Evolutionary conservation across 306 rosid species (phyloP), one percentile per base, ranked within the genome.

Genomic region (barrel medic (Medicago truncatula)): DNA sequence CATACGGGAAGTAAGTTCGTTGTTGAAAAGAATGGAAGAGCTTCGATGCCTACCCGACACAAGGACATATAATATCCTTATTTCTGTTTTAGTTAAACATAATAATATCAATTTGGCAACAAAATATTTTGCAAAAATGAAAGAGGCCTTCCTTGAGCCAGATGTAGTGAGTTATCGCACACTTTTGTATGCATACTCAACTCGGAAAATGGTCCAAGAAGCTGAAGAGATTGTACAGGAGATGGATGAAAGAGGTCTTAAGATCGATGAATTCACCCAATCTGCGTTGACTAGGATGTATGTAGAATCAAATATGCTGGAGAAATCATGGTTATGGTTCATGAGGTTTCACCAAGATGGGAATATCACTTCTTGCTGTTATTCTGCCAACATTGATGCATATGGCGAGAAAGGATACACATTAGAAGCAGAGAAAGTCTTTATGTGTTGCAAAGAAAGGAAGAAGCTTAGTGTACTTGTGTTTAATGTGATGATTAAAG

Each of bases 201-300:
- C 85, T 41, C 83, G 96, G 86, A 87, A 82, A 47, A 89, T 90
- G 96, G 91, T 87, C 67, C 59, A 16, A 6, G 82, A 87, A 74
- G 92, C 88, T 4, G 89, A 93, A 86, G 88, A 82, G 31, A 88
- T 90, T 4, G 7, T 90, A 15, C 18, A 46, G n/a, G 95, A 90
- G 81, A 93, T 90, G 91, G 95, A 89, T 78, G 82, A 74, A 67
- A 82, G 83, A 82, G 87, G 83, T 44, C 76, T 89, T 75, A 88
- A 81, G 82, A 89, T 93, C 67, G 98, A 93, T 67, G 95, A 90
- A 47, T 86, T 83, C 85, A 87, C 90, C 76, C 98, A 93, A 72
- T 82, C 98, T 25, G 87, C 95, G 39, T 41, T 93, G 84, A 88
- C 87, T 60, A 85, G 96, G 76, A 93, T 90, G 98, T 93, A 86